Conservation (phyloP, 371 early-diverging fungal genomes). For the Actinomortierella ambigua region DNA sequence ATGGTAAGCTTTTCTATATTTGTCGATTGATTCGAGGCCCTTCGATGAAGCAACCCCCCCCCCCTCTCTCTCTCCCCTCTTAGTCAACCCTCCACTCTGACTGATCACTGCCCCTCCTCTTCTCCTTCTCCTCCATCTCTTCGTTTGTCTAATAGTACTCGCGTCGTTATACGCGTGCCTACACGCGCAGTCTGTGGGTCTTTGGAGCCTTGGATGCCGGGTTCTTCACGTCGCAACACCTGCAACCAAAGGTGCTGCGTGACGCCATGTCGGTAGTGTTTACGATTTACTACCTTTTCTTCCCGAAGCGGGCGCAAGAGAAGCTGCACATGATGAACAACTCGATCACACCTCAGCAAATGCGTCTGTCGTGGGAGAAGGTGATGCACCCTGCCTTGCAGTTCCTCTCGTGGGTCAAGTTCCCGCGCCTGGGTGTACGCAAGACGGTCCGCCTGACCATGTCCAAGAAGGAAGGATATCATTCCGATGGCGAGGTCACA, state of each 20-base stretch:
- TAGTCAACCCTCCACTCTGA: background rate
- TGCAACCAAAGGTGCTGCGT: constrained; percentile 75
- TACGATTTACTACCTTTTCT: constrained; percentile 82
- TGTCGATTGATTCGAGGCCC: too few relatives aligned
- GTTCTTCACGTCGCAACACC: constrained; percentile 89
- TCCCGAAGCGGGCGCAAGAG: constrained; percentile 84
- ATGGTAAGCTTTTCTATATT: constrained; percentile 4
- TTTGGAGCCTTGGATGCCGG: constrained; percentile 94
- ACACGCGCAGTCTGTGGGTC: constrained; percentile 92
- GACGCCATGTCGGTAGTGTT: constrained; percentile 81
- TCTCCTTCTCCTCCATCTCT: constrained; percentile 2
- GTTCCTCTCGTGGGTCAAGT: constrained; percentile 52
- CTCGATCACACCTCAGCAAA: constrained; percentile 82
- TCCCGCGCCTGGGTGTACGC: constrained; percentile 51
- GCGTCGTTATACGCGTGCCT: constrained; percentile 86
- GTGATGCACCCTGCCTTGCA: constrained; percentile 71
- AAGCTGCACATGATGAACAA: constrained; percentile 82
- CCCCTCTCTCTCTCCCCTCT: constrained; percentile 1
- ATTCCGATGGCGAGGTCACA: constrained; percentile 21
- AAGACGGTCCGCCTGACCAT: constrained; percentile 48
- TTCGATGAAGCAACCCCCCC: too few relatives aligned
- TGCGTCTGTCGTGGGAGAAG: constrained; percentile 94
- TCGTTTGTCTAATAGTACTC: constrained; percentile 14
- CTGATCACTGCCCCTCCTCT: background rate
- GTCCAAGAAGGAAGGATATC: constrained; percentile 39